Conservation (phyloP, 1,139 yeast species). For the Hemisphaericaspora lyxosophila region DNA sequence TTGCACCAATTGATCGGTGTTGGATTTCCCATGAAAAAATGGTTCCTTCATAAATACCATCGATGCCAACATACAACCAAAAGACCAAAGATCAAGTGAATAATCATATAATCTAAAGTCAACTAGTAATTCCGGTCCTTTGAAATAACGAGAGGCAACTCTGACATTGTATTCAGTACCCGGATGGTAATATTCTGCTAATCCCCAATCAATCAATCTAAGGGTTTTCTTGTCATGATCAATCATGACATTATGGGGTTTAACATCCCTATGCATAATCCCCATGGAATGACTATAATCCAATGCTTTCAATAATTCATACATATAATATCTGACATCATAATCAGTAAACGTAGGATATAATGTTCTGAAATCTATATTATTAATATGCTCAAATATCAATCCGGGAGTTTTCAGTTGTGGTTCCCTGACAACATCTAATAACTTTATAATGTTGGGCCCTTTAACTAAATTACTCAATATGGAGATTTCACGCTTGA, state of each 20-base stretch:
- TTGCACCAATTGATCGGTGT: conserved; percentile 93
- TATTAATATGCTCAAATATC: conserved; percentile 86
- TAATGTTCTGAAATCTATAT: conserved; percentile 84
- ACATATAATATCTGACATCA: conserved; percentile 88
- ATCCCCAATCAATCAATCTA: conserved; percentile 96
- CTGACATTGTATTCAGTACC: conserved; percentile 95
- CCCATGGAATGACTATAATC: conserved; percentile 98
- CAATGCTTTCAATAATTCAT: conserved; percentile 81
- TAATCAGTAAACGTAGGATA: conserved; percentile 85
- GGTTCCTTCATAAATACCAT: conserved; percentile 96
- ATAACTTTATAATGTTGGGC: conserved; percentile 75
- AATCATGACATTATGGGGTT: conserved; percentile 98
- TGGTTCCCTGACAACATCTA: conserved; percentile 89
- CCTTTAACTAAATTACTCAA: conserved; percentile 86
- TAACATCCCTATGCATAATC: conserved; percentile 97
- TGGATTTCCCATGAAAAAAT: conserved; percentile 94
- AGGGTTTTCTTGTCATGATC: conserved; percentile 75
- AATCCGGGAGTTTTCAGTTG: conserved; percentile 90
- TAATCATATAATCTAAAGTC: conserved; percentile 93
- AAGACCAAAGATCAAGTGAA: conserved; percentile 93
- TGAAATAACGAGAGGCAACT: conserved; percentile 96
- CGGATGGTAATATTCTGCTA: conserved; percentile 95
- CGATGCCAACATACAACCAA: conserved; percentile 97
- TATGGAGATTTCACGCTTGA: conserved; percentile 91
- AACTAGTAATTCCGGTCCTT: conserved; percentile 96